Evolutionary conservation across 2,329 filamentous ascomycete species (phyloP), one percentile per base, ranked within the genome.

Genomic region (Hypoxylon sp.): DNA sequence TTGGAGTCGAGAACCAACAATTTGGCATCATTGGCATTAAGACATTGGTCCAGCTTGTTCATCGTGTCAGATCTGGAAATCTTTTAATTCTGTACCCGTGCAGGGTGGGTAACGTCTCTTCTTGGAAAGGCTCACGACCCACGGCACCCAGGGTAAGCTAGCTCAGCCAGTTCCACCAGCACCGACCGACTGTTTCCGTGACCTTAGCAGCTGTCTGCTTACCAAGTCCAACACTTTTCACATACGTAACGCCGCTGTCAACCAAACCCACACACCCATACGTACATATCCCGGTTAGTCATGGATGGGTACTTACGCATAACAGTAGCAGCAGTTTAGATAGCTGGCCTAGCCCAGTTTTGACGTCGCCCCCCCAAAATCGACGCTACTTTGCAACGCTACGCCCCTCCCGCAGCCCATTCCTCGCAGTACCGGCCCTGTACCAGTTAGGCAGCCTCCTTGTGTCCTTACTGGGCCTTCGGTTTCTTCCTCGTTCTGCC

Each of bases 361-460:
- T 53, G 62, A 68, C 66, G 40, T 69, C 50, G 63, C 49, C 61
- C 57, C 60, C 62, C 55, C 59, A 7, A 54, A 65, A 69, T 62
- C 58, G 55, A 66, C 62, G 53, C 58, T 66, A 65, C 64, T 31
- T 33, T 37, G 46, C 17, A 54, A 37, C 57, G 55, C 46, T 31
- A 67, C 69, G 63, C 63, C 69, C 69, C 69, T 70, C 67, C 67
- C 69, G 64, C 56, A 67, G 48, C 54, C 49, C 60, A 44, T 66
- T 60, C 66, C 50, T 42, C 63, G 54, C 58, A 70, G 64, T 66
- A 68, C 58, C 59, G 57, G 64, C 50, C 50, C 50, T 42, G 56
- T 64, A 59, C 56, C 48, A 62, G 57, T 70, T 69, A 64, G 64
- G 61, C 61, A 67, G 44, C 66, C 54, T 37, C 53, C 17, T 40